A percentile compares a stretch with the other conserved stretches of the same genome.
phyloP scores from a whole-genome alignment of 2,329 filamentous ascomycete genomes.

The Chaetomium olivaceum region DNA sequence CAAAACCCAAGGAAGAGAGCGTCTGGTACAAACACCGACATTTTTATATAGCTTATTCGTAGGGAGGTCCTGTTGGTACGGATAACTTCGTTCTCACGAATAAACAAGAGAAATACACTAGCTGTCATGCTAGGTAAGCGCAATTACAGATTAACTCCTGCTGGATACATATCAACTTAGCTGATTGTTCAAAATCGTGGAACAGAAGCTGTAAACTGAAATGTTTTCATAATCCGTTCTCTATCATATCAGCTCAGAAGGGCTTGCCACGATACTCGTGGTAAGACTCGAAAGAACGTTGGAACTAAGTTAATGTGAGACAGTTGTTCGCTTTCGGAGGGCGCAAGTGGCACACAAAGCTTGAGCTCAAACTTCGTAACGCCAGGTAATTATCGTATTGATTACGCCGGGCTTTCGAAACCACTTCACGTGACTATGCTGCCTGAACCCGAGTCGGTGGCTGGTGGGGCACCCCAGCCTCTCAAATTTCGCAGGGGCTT shows the following conservation, averaged over 20 bases:
- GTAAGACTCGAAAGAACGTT: background rate
- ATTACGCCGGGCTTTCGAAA: background rate
- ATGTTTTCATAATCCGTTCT: background rate
- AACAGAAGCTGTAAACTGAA: background rate
- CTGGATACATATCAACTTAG: no score
- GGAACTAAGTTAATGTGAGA: background rate
- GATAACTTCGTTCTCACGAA: no score
- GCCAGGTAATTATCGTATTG: background rate
- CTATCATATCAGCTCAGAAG: no score
- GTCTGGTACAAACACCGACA: no score
- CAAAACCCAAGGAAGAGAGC: no score
- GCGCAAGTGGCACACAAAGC: background rate
- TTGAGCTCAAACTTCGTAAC: background rate
- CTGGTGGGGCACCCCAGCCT: conserved; percentile 31
- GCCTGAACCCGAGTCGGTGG: conserved; percentile 8
- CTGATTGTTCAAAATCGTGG: no score
- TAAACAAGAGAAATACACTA: no score
- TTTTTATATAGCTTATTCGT: no score
- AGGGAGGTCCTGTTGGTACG: no score
- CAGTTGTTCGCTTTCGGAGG: background rate
- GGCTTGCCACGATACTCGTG: background rate
- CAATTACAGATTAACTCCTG: no score
- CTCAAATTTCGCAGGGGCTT: conserved; percentile 32
- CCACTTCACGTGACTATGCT: conserved; percentile 17
- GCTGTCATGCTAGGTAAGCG: no score